A percentile compares a stretch with the other conserved stretches of the same genome.
phyloP scores from a whole-genome alignment of 257 asterid genomes.

The Craterostigma plantagineum region DNA sequence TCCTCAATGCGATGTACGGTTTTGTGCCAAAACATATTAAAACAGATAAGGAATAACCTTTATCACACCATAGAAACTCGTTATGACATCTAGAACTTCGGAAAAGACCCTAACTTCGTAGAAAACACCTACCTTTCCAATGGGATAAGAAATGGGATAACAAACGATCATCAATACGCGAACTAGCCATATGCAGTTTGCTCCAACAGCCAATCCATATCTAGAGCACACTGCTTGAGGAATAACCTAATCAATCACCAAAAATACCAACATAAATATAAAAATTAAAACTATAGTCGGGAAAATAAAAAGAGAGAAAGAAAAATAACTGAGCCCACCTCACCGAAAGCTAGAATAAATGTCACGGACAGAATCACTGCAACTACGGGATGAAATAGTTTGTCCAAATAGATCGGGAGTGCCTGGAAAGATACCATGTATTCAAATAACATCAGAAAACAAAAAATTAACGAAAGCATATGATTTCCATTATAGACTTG shows the following conservation, averaged over 20 bases:
- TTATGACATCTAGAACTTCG: too few species aligned
- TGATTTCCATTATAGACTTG: background rate
- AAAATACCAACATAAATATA: too few species aligned
- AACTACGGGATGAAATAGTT: slow-evolving; percentile 74
- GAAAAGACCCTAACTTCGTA: too few species aligned
- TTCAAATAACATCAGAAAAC: background rate
- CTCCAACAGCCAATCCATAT: slow-evolving; percentile 97
- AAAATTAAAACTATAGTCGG: background rate
- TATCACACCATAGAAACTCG: too few species aligned
- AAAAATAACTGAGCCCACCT: slow-evolving; percentile 35
- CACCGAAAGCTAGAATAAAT: slow-evolving; percentile 92
- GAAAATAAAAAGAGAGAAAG: background rate
- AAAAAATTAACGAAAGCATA: background rate
- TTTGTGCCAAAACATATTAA: too few species aligned
- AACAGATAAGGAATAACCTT: too few species aligned
- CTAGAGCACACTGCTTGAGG: slow-evolving; percentile 91
- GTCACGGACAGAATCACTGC: slow-evolving; percentile 93
- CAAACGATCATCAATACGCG: slow-evolving; percentile 75
- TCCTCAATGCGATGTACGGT: too few species aligned
- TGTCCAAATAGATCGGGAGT: slow-evolving; percentile 81
- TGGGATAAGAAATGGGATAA: slow-evolving; percentile 79
- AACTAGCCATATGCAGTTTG: slow-evolving; percentile 84
- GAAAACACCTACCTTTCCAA: slow-evolving; percentile 95
- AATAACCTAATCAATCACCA: slow-evolving; percentile 39
- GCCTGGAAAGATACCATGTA: slow-evolving; percentile 32